A percentile compares a stretch with the other conserved stretches of the same genome.
Conservation (phyloP, 1,284 basidiomycete species). For the Phellinidium pouzarii region DNA sequence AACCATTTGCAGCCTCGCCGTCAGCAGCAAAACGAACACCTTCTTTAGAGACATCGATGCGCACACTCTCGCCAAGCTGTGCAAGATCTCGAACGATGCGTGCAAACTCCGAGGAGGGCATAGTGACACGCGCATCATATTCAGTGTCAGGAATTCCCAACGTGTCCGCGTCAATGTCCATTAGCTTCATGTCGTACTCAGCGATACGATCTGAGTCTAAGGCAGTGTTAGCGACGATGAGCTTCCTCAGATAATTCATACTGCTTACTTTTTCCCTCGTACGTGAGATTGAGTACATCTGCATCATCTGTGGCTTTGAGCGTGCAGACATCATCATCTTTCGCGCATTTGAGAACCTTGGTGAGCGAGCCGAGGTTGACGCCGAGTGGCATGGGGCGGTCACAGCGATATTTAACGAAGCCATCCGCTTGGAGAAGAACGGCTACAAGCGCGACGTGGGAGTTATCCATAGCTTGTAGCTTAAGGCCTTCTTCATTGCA, state of each 20-base stretch:
- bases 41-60: slow-evolving; percentile 95
- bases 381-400: slow-evolving; percentile 91
- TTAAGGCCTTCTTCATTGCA: slow-evolving; percentile 95
- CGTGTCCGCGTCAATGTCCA: slow-evolving; percentile 97
- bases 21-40: slow-evolving; percentile 92
- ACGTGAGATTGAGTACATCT: slow-evolving; percentile 85
- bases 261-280: slow-evolving; percentile 82
- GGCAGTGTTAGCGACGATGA: slow-evolving; percentile 6
- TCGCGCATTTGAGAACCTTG: slow-evolving; percentile 96
- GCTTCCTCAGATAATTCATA: neutral
- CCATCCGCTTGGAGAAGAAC: slow-evolving; percentile 72
- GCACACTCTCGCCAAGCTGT: slow-evolving; percentile 90
- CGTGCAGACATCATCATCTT: slow-evolving; percentile 92
- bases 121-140: slow-evolving; percentile 90
- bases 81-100: slow-evolving; percentile 92
- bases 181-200: slow-evolving; percentile 98
- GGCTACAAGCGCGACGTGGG: slow-evolving; percentile 93
- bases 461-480: slow-evolving; percentile 99
- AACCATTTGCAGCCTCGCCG: slow-evolving; percentile 92
- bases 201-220: slow-evolving; percentile 90
- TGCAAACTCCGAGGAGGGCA: slow-evolving; percentile 84
- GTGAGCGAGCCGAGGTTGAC: slow-evolving; percentile 87
- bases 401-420: slow-evolving; percentile 90
- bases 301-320: slow-evolving; percentile 91
- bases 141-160: slow-evolving; percentile 98